Evolutionary conservation across 1,284 basidiomycete genomes (phyloP).

Genomic region (Mrakiaceae sp.): DNA sequence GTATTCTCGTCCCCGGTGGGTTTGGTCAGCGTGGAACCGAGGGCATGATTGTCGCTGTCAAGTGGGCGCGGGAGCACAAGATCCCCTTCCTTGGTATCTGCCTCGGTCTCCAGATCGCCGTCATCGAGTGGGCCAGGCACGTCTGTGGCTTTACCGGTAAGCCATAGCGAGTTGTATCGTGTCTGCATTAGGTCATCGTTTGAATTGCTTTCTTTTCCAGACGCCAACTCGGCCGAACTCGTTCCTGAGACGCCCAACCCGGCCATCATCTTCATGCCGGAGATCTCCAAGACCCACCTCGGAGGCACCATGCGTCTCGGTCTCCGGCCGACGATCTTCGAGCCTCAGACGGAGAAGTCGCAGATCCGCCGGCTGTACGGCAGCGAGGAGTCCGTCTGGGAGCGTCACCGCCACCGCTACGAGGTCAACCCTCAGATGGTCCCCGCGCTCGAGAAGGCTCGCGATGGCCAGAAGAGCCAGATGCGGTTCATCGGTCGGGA

Average conservation of each 20-base stretch:
- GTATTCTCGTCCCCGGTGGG: slow-evolving; percentile 90
- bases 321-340: slow-evolving; percentile 84
- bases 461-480: slow-evolving; percentile 1
- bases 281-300: slow-evolving; percentile 95
- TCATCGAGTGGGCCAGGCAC: slow-evolving; percentile 87
- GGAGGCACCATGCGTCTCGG: slow-evolving; percentile 98
- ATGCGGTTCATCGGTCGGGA: slow-evolving; percentile 84
- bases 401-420: slow-evolving; percentile 93
- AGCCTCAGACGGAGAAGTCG: slow-evolving; percentile 48
- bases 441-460: slow-evolving; percentile 52
- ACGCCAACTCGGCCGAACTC: slow-evolving; percentile 84
- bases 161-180: neutral
- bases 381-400: slow-evolving; percentile 77
- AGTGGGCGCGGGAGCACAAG: slow-evolving; percentile 90
- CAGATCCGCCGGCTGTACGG: slow-evolving; percentile 74
- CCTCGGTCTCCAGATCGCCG: slow-evolving; percentile 94
- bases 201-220: slow-evolving; percentile 33
- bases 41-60: slow-evolving; percentile 94
- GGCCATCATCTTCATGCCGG: slow-evolving; percentile 95
- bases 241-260: slow-evolving; percentile 48
- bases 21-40: slow-evolving; percentile 90
- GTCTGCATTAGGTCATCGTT: slow-evolving; percentile 3
- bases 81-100: slow-evolving; percentile 95
- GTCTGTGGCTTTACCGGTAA: slow-evolving; percentile 61
- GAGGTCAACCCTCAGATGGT: slow-evolving; percentile 92